Base-by-base conservation (phyloP, 805 yeast genomes). In the Myxozyma geophila region DNA sequence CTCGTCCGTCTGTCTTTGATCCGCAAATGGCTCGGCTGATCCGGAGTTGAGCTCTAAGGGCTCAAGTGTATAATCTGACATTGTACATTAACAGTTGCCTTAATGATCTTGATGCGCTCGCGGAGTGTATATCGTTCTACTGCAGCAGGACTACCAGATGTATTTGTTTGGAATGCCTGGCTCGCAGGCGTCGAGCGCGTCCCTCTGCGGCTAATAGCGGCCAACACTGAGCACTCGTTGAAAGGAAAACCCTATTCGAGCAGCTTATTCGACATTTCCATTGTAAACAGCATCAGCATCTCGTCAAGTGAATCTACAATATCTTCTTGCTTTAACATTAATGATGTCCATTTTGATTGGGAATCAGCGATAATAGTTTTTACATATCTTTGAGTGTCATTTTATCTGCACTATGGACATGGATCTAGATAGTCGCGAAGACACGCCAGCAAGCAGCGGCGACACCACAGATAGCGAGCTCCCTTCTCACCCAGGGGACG, bases 381-480 rank as follows among this genome's bases (percentile, higher is more conserved):
- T 47, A n/a, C n/a, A 15, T 37, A 4, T 33, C 2, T 51, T 15
- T 5, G 17, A 37, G 15, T 7, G 12, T 19, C 21, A 15, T 9
- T 36, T 40, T 19, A 33, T 15, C 7, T 7, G 10, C 2, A 35
- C 23, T 3, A 9, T n/a, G 10, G 17, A 23, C n/a, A 44, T 46
- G 53, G 54, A 61, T 19, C 33, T 61, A 58, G 58, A 61, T 13
- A 39, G 43, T 15, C 52, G 58, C 37, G 41, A 54, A 39, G 44
- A 55, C 0, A 43, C 51, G 2, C 52, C 49, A 3, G 58, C 54
- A 9, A 52, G 51, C 43, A 58, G 64, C 35, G 66, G 64, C 36
- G 67, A 63, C 41, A 63, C 67, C 5, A 63, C 67, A 6, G 67
- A 63, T 52, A 54, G 60, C 17, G 67, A 63, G 46, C 57, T 62